A percentile compares a stretch with the other conserved stretches of the same genome.
Conservation (phyloP, 1,284 basidiomycete genomes). For the Albatrellus sp. region DNA sequence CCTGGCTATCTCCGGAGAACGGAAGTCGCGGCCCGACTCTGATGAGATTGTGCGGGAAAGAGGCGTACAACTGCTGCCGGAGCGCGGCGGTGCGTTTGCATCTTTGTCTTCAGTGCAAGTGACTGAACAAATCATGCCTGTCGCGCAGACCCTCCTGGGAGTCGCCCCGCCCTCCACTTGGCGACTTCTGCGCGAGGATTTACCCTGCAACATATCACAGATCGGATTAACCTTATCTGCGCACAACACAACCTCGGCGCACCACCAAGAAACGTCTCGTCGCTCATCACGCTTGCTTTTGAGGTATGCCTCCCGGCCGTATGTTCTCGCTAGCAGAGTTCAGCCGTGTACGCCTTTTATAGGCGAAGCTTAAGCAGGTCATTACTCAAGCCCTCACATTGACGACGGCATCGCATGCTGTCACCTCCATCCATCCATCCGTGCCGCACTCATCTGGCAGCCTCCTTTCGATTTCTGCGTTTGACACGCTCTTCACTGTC, state of each 20-base stretch:
- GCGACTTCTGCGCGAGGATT: constrained; percentile 57
- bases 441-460: constrained; percentile 31
- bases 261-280: constrained; percentile 49
- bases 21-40: constrained; percentile 27
- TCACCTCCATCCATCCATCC: constrained; percentile 65
- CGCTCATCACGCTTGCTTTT: constrained; percentile 63
- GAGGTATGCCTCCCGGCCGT: constrained; percentile 33
- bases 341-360: neutral
- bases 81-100: constrained; percentile 43
- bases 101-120: neutral
- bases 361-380: constrained; percentile 75
- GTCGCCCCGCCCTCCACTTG: constrained; percentile 54
- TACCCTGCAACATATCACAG: constrained; percentile 64
- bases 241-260: constrained; percentile 58
- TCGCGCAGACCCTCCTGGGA: constrained; percentile 51
- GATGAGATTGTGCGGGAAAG: constrained; percentile 66
- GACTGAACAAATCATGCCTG: neutral
- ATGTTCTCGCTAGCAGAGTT: neutral
- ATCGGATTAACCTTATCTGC: constrained; percentile 68
- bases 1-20: constrained; percentile 17
- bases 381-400: constrained; percentile 67
- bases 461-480: constrained; percentile 52
- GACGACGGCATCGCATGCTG: constrained; percentile 61
- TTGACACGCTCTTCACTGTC: constrained; percentile 65
- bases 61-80: constrained; percentile 46